Evolutionary conservation across 805 yeast genomes (phyloP), one percentile per base, ranked within the genome.

Genomic region (Wickerhamomyces silvicola): DNA sequence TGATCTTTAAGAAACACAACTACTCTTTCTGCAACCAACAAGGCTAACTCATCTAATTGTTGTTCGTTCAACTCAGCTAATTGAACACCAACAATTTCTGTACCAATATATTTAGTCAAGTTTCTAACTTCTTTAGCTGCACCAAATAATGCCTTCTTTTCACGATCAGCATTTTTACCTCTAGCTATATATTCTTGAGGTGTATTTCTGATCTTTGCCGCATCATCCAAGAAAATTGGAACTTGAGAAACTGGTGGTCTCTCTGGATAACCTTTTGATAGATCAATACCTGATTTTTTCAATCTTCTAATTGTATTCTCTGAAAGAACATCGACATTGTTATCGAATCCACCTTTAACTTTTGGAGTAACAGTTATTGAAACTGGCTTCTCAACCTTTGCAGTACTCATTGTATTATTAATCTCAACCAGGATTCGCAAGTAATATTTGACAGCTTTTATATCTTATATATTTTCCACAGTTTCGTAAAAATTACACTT

Each of bases 1-100:
- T 69, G 75, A 41, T 67, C 64, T 34, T 66, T 52, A 59, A 69
- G 67, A 42, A 69, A 66, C 12, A 69, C 75, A 27, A 68, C 72
- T 11, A 60, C 65, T 41, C 75, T 58, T 45, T 66, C 71, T 18
- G 72, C 70, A 32, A 67, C 54, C 28, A 68, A 45, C 11, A 66
- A 51, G 10, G 72, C 73, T 35, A 68, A 56, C 47, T 68, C 72
- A 45, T 68, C 71, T 31, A 48, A 56, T 43, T 69, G 73, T 43
- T 59, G 39, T 32, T 67, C 63, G 22, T 49, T 58, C 35, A 68
- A 49, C 21, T 64, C 66, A 5, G 54, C 52, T 26, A 68, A 46
- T 43, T 68, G 70, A 22, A 68, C 45, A 9, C 75, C 75, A 25
- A 62, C 57, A 35, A 68, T 56, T 38, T 68, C 74, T n/a, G 74